phyloP scores from a whole-genome alignment of 495 filamentous ascomycete genomes.

The Penicillium manginii region DNA sequence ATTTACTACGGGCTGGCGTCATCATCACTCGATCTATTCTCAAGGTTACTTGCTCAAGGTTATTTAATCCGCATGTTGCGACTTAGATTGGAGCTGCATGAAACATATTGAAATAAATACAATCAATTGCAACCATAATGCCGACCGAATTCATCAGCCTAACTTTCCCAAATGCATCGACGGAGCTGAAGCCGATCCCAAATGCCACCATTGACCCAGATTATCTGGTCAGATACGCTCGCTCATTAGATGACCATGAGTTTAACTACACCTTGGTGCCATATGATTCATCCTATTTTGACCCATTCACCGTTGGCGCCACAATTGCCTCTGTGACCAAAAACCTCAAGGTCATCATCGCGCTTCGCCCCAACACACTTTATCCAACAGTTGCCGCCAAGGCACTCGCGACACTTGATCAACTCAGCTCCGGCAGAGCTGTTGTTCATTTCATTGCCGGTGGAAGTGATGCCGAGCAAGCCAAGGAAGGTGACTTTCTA shows the following conservation, averaged over 20 bases:
- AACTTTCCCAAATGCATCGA: slow-evolving; percentile 54
- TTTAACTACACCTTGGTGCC: slow-evolving; percentile 60
- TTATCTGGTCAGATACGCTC: slow-evolving; percentile 52
- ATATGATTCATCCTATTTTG: slow-evolving; percentile 53
- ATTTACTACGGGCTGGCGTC: background rate
- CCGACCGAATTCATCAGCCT: slow-evolving; percentile 59
- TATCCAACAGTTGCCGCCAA: slow-evolving; percentile 60
- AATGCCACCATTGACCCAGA: slow-evolving; percentile 49
- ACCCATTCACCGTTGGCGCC: slow-evolving; percentile 55
- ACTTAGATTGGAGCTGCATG: too few relatives aligned
- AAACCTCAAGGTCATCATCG: slow-evolving; percentile 59
- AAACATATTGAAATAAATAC: background rate
- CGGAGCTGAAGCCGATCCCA: slow-evolving; percentile 53
- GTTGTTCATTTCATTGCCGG: slow-evolving; percentile 62
- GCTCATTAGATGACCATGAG: slow-evolving; percentile 53
- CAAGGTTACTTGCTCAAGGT: background rate
- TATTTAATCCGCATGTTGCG: background rate
- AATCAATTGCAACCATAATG: slow-evolving; percentile 34
- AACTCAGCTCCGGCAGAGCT: slow-evolving; percentile 52
- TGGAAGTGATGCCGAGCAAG: slow-evolving; percentile 56
- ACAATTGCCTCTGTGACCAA: slow-evolving; percentile 56
- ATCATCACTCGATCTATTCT: background rate
- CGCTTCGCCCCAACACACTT: slow-evolving; percentile 58
- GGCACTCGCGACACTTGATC: slow-evolving; percentile 57
- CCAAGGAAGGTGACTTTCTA: slow-evolving; percentile 57